phyloP scores from a whole-genome alignment of 306 rosid species.

The Cyclanthera cordifolia region DNA sequence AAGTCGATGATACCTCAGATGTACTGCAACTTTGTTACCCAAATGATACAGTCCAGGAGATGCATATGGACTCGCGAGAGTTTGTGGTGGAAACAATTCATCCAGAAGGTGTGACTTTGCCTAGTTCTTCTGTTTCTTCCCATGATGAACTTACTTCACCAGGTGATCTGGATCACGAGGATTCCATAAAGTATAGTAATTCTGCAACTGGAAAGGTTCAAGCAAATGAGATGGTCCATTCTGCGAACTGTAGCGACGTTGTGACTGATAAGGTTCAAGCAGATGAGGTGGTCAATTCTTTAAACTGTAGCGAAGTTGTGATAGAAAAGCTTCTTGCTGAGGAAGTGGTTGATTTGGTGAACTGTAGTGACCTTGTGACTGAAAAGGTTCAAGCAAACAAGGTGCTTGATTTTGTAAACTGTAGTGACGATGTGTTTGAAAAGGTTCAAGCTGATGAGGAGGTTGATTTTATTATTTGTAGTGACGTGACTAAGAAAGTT shows the following conservation, averaged over 20 bases:
- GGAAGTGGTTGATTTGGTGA: background rate
- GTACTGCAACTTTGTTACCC: conserved; percentile 20
- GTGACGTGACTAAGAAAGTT: conserved; percentile 13
- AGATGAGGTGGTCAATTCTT: conserved; percentile 18
- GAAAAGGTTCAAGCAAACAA: background rate
- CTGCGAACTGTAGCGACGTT: conserved; percentile 15
- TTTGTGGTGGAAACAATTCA: conserved; percentile 15
- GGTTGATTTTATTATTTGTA: conserved; percentile 4
- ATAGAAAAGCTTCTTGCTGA: background rate
- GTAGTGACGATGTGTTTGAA: conserved; percentile 20
- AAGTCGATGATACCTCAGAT: conserved; percentile 19
- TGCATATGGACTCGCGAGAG: conserved; percentile 18
- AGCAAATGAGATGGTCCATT: conserved; percentile 19
- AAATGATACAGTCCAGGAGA: conserved; percentile 18
- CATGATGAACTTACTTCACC: conserved; percentile 18
- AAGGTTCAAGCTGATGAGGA: conserved; percentile 8
- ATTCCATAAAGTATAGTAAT: conserved; percentile 17
- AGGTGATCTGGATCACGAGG: conserved; percentile 17
- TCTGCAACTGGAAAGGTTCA: conserved; percentile 16
- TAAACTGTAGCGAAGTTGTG: background rate
- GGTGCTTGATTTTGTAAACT: conserved; percentile 16
- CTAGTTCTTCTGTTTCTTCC: conserved; percentile 11
- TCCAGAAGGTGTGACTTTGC: conserved; percentile 6
- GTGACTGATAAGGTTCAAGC: conserved; percentile 17
- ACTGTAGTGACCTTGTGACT: background rate